phyloP scores from a whole-genome alignment of 148 eudicot genomes.

The Camellia lanceoleosa region DNA sequence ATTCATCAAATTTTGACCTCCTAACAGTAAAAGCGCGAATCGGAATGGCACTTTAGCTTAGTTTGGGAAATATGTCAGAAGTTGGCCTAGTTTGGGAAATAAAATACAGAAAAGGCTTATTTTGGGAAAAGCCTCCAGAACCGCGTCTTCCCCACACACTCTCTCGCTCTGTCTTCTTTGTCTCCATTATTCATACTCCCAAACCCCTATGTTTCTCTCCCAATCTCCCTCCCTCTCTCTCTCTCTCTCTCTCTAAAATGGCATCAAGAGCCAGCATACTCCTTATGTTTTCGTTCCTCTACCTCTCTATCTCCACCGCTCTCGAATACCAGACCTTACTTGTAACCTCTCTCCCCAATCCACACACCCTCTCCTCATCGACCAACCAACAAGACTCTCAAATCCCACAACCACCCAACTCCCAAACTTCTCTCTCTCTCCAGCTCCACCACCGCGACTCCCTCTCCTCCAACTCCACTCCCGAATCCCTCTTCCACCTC shows the following conservation, averaged over 20 bases:
- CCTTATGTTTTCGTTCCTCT: slow-evolving; percentile 11
- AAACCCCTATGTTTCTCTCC: slow-evolving; percentile 10
- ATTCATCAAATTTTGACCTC: too few relatives aligned
- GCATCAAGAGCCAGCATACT: neutral
- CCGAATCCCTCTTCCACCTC: slow-evolving; percentile 47
- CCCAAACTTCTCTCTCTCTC: slow-evolving; percentile 24
- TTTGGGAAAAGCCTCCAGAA: too few relatives aligned
- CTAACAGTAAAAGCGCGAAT: too few relatives aligned
- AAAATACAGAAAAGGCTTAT: too few relatives aligned
- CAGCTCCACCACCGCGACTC: slow-evolving; percentile 57
- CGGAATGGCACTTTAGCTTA: too few relatives aligned
- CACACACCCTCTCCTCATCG: slow-evolving; percentile 16
- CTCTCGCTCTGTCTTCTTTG: neutral
- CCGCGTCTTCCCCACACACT: neutral
- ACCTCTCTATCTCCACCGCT: slow-evolving; percentile 21
- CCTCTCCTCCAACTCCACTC: slow-evolving; percentile 30
- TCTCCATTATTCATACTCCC: slow-evolving; percentile 27
- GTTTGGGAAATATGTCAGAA: too few relatives aligned
- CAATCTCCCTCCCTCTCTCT: neutral
- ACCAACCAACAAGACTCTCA: neutral
- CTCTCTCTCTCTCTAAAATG: slow-evolving; percentile 22
- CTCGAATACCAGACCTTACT: slow-evolving; percentile 39
- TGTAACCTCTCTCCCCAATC: slow-evolving; percentile 47
- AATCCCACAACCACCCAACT: slow-evolving; percentile 2
- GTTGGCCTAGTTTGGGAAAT: too few relatives aligned